These are phyloP conservation scores for Anthracocystis walkeri DNA, from an alignment of 1,284 basidiomycete species.

Conservation along the genomic window DNA sequence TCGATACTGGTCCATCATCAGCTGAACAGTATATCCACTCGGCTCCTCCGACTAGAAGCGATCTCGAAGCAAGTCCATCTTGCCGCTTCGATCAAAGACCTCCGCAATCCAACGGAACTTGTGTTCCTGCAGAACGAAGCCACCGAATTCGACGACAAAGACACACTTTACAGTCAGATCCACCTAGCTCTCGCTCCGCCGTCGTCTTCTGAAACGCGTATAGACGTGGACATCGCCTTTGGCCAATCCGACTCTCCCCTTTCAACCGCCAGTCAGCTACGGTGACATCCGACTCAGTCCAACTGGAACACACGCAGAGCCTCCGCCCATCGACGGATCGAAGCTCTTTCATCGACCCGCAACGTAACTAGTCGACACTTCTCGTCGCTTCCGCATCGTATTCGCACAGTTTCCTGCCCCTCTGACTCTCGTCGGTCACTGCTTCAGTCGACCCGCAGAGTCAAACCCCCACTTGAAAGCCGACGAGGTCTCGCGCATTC, in stretches of 20 bases:
- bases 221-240: not conserved
- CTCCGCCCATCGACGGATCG: not conserved
- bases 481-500: conserved; percentile 27
- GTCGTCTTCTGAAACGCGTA: not conserved
- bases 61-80: not conserved
- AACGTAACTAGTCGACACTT: not conserved
- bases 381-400: not conserved
- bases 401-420: not conserved
- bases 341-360: not conserved
- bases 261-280: not conserved
- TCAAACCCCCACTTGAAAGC: conserved; percentile 43
- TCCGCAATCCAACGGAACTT: not conserved
- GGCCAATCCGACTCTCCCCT: not conserved
- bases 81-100: not conserved
- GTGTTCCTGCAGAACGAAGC: not conserved
- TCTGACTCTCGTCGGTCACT: conserved; percentile 19
- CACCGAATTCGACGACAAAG: too few species aligned
- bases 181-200: too few species aligned
- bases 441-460: conserved; percentile 13
- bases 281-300: not conserved
- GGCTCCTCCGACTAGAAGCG: not conserved
- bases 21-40: not conserved
- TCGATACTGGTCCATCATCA: not conserved
- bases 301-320: not conserved
- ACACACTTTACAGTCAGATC: too few species aligned